Evolutionary conservation across 768 basidiomycete species (phyloP), one percentile per base, ranked within the genome.

Genomic region (Kwoniella europaea): DNA sequence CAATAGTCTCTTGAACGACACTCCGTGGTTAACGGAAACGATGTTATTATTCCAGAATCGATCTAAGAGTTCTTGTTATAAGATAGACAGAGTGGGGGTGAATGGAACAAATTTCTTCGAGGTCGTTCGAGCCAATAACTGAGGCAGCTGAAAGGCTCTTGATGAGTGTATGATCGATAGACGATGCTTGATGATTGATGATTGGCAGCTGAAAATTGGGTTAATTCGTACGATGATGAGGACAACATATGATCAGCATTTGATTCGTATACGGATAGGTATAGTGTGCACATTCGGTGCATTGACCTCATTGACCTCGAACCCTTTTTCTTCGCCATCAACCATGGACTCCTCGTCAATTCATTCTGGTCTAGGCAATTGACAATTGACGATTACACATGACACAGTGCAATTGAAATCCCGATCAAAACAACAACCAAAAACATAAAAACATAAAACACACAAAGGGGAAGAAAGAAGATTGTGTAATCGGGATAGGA

Each of bases 371-470:
- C 41, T 61, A 9, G 16, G 41, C 42, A 61, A 61, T 61, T 43
- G 13, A 50, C 12, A 10, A 10, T 18, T 43, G 13, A 46, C 12
- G 9, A 9, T 18, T 15, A 50, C 18, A 15, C 13, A 50, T 3
- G 18, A 50, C 12, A 50, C 46, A 50, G 46, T 50, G 18, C 12
- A 0, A 50, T 13, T 43, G 35, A 61, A 61, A n/a, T 61, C 22
- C 59, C 59, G 59, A 43, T 61, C 59, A 61, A 61, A 61, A 61
- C 41, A 35, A 35, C 35, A 59, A 56, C 55, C n/a, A n/a, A 24
- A 22, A 24, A 58, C 20, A 20, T 55, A 1, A 20, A 52, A n/a
- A 24, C n/a, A 55, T 10, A 13, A 24, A 55, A 20, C 20, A 24
- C 7, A 24, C n/a, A 55, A 55, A 12, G n/a, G 54, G 10, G 2